Conservation (phyloP, 73 alveolate species). For the Loxodes magnus region DNA sequence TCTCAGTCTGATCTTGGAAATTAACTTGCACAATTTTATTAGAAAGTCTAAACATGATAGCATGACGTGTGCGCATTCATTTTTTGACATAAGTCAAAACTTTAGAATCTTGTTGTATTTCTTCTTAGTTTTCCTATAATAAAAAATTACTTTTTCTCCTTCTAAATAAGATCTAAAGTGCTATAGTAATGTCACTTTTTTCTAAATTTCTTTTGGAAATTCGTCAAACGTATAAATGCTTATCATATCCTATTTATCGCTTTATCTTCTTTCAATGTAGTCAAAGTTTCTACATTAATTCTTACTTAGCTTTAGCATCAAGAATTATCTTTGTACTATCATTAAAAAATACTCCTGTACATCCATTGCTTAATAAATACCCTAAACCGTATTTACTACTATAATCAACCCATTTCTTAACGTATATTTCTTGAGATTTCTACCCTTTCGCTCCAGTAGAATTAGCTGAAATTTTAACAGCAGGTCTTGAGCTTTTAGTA, state of each 20-base stretch:
- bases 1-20: constrained; percentile 82
- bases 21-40: constrained; percentile 79
- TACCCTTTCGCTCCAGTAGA: too few relatives aligned
- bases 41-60: constrained; percentile 76
- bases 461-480: too few relatives aligned
- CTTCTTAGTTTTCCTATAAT: neutral
- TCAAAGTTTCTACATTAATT: constrained; percentile 5
- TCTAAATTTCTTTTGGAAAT: neutral
- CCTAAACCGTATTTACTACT: constrained; percentile 38
- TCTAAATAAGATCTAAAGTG: neutral
- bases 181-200: neutral
- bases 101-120: too few relatives aligned
- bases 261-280: constrained; percentile 31
- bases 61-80: constrained; percentile 78
- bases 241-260: constrained; percentile 15
- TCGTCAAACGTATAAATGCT: neutral
- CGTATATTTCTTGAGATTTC: neutral
- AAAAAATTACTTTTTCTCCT: neutral
- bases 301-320: constrained; percentile 1
- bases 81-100: constrained; percentile 44
- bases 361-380: constrained; percentile 16
- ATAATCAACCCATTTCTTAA: constrained; percentile 31
- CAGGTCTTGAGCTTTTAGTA: too few relatives aligned
- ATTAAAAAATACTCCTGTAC: constrained; percentile 30
- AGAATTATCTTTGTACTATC: constrained; percentile 29